Base-by-base conservation (phyloP, 148 eudicot genomes). In the Fallopia convolvulus region DNA sequence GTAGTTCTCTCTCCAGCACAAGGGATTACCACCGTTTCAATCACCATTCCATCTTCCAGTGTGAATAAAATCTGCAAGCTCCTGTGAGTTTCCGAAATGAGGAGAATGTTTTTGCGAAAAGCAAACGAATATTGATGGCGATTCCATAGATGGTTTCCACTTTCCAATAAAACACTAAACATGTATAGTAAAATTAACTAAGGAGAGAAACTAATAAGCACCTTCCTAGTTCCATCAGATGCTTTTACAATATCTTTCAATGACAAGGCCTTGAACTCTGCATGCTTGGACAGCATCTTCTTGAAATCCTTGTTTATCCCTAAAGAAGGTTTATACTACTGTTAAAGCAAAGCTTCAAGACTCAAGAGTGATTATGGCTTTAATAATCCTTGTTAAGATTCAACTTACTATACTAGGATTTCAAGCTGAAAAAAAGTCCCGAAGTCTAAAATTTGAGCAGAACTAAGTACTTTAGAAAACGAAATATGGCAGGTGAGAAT, bases 201-300 rank as follows among this genome's bases (percentile, higher is more conserved):
- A 9, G 47, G 7, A 46, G 4, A 73, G 75, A 73, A 73, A 41
- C 7, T 36, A 39, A 70, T 8, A 73, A 12, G 79, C 80, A 95
- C 99, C 97, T 95, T 95, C 85, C 77, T 92, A 52, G 99, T 95
- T 79, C 99, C 99, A 86, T 95, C 99, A 49, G 93, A 85, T 52
- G 99, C 97, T 20, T 92, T 85, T 52, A 78, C 74, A 70, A 89
- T 76, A 71, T 95, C 99, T 89, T 91, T 91, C 79, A 95, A 58
- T 30, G 81, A 76, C 81, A 95, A 75, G 39, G 91, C 87, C 82
- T 76, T 86, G 79, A 95, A 89, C 58, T 90, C 89, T 83, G 99
- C 97, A 83, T 79, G 79, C 49, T 81, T 80, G 70, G 86, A 80
- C 74, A 95, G 68, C 94, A 95, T 87, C 81, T 79, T 85, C 83